These are phyloP conservation scores for Ballota nigra DNA, from an alignment of 257 asterid species.

Conservation along the genomic window DNA sequence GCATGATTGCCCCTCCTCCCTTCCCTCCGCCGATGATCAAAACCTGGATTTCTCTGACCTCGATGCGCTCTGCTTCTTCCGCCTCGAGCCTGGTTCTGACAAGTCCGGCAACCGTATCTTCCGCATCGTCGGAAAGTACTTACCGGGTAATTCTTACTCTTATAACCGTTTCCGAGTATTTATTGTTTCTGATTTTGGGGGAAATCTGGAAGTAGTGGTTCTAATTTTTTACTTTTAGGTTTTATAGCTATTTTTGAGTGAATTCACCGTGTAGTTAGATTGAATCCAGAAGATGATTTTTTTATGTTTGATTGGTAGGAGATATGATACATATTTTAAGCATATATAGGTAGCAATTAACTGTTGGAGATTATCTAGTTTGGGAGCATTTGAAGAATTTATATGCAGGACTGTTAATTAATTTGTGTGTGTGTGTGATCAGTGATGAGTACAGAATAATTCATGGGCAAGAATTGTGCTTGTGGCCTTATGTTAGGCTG, in stretches of 20 bases:
- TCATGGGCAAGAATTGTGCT: background rate
- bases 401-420: background rate
- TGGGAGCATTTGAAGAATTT: background rate
- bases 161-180: background rate
- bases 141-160: conserved; percentile 57
- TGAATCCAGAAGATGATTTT: background rate
- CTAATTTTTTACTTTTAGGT: background rate
- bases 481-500: background rate
- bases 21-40: conserved; percentile 44
- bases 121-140: conserved; percentile 89
- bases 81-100: conserved; percentile 68
- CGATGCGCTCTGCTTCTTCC: conserved; percentile 74
- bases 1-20: conserved; percentile 72
- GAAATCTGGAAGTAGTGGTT: background rate
- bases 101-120: conserved; percentile 70
- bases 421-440: background rate
- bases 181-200: background rate
- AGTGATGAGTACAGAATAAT: background rate
- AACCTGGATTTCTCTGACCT: conserved; percentile 76
- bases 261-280: background rate
- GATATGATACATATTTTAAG: background rate
- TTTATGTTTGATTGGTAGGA: background rate
- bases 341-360: background rate
- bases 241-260: background rate
- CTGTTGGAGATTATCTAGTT: background rate